Conservation (phyloP, 1,284 basidiomycete genomes). For the Hypsizygus ulmarius region DNA sequence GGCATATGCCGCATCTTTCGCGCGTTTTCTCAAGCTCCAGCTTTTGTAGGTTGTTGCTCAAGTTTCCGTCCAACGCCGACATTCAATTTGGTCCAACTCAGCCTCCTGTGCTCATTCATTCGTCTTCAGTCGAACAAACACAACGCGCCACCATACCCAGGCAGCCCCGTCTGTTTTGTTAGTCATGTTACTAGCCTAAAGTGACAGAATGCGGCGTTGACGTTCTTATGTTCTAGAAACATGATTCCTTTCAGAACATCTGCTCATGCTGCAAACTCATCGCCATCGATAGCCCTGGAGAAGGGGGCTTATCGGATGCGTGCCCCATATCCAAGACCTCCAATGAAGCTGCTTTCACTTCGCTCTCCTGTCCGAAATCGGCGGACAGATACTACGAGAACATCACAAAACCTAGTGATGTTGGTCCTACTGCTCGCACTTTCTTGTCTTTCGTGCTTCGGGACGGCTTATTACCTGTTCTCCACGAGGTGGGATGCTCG, state of each 20-base stretch:
- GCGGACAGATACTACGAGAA: constrained; percentile 23
- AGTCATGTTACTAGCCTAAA: not conserved
- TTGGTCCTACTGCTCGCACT: constrained; percentile 47
- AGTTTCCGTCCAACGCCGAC: too few species aligned
- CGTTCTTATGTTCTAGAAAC: not conserved
- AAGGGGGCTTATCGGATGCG: constrained; percentile 62
- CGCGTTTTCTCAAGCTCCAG: too few species aligned
- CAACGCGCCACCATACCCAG: too few species aligned
- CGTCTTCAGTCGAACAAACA: too few species aligned
- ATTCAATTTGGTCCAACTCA: too few species aligned
- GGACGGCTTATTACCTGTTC: constrained; percentile 61
- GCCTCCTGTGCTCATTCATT: too few species aligned
- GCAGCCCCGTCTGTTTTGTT: too few species aligned
- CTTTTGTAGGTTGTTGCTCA: too few species aligned
- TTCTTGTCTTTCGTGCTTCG: constrained; percentile 52
- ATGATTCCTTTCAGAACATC: constrained; percentile 31
- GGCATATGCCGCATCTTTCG: too few species aligned
- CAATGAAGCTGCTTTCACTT: constrained; percentile 16
- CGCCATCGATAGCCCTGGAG: constrained; percentile 63
- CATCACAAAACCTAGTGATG: constrained; percentile 32
- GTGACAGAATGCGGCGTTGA: not conserved
- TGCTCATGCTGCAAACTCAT: constrained; percentile 35
- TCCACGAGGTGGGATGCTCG: constrained; percentile 53
- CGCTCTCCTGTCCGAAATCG: constrained; percentile 15
- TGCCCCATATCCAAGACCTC: constrained; percentile 33